Evolutionary conservation across 495 filamentous ascomycete genomes (phyloP).

Genomic region (Talaromyces borbonicus): DNA sequence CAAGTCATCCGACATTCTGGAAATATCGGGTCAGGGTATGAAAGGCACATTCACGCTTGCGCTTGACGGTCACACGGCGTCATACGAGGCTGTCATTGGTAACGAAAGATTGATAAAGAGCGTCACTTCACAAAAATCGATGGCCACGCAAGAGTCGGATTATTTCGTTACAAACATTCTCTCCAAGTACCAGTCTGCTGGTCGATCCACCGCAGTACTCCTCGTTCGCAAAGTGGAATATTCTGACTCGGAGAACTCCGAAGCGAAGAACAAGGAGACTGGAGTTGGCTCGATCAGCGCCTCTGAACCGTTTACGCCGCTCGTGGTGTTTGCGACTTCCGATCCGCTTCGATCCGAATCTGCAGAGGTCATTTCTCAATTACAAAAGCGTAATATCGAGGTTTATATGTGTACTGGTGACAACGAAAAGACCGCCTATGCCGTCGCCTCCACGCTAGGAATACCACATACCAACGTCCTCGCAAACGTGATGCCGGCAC

Average conservation of each 20-base stretch:
- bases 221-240: constrained; percentile 31
- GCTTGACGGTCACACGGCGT: constrained; percentile 6
- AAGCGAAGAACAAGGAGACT: not conserved
- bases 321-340: constrained; percentile 56
- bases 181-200: constrained; percentile 56
- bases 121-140: constrained; percentile 13
- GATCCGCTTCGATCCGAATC: constrained; percentile 80
- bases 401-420: constrained; percentile 95
- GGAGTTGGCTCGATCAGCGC: not conserved
- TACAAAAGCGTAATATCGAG: constrained; percentile 51
- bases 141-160: no score
- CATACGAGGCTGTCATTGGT: constrained; percentile 66
- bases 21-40: constrained; percentile 76
- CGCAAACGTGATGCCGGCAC: constrained; percentile 74
- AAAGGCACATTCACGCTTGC: constrained; percentile 53
- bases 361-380: constrained; percentile 49
- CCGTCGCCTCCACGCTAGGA: constrained; percentile 64
- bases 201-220: constrained; percentile 64
- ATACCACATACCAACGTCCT: constrained; percentile 70
- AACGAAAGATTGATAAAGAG: constrained; percentile 64
- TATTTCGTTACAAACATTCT: constrained; percentile 39
- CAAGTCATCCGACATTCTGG: constrained; percentile 46
- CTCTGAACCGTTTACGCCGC: constrained; percentile 35
- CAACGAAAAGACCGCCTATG: constrained; percentile 41
- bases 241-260: not conserved